A percentile compares a stretch with the other conserved stretches of the same genome.
phyloP scores from a whole-genome alignment of 2,329 filamentous ascomycete species.

The Pestalotiopsis sp. region DNA sequence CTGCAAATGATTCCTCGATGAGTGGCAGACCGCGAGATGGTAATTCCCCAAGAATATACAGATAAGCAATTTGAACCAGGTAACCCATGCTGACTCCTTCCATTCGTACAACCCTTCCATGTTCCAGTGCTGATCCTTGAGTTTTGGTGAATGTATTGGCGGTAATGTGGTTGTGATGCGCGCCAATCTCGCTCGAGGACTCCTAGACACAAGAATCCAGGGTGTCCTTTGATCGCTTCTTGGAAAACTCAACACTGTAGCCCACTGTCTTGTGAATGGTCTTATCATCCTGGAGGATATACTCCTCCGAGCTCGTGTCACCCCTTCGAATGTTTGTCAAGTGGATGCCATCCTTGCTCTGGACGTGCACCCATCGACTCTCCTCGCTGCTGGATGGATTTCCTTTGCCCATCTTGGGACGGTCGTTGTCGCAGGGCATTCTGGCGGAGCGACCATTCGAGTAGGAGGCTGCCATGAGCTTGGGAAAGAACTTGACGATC shows the following conservation, averaged over 20 bases:
- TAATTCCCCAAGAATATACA: background rate
- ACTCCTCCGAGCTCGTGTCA: conserved; percentile 20
- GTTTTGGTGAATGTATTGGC: background rate
- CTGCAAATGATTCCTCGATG: background rate
- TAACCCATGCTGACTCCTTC: background rate
- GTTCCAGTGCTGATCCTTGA: background rate
- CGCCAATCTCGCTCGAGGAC: background rate
- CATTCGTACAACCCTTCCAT: background rate
- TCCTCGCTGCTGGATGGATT: conserved; percentile 20
- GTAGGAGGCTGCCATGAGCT: conserved; percentile 26
- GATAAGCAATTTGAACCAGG: background rate
- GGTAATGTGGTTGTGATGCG: background rate
- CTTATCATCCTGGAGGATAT: conserved; percentile 21
- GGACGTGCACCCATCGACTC: conserved; percentile 22
- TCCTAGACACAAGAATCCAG: background rate
- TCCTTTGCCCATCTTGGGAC: conserved; percentile 15
- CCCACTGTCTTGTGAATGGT: conserved; percentile 32
- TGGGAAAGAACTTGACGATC: conserved; percentile 30
- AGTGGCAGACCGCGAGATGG: background rate
- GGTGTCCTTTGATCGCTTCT: conserved; percentile 15
- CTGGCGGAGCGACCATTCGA: conserved; percentile 18
- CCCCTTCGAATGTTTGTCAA: conserved; percentile 21
- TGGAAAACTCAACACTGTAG: conserved; percentile 31
- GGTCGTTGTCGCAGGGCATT: conserved; percentile 14
- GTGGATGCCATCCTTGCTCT: conserved; percentile 19